These are phyloP conservation scores for Phyllosticta capitalensis DNA, from an alignment of 2,329 filamentous ascomycete species.

Conservation along the genomic window DNA sequence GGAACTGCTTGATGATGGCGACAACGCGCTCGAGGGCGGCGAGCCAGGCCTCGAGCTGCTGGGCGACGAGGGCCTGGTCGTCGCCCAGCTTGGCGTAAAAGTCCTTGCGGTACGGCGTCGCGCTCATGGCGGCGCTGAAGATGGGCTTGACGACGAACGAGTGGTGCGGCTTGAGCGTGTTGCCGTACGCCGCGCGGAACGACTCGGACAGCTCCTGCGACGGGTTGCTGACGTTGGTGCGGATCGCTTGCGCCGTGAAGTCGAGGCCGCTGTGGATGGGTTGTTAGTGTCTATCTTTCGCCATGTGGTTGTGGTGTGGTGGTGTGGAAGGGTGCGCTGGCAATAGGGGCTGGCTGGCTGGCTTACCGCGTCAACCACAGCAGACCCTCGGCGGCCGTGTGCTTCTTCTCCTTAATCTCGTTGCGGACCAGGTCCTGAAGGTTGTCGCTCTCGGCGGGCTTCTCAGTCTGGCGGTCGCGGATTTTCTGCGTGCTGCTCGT, in stretches of 20 bases:
- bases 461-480: slow-evolving; percentile 67
- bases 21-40: slow-evolving; percentile 69
- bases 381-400: slow-evolving; percentile 78
- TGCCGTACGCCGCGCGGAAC: slow-evolving; percentile 76
- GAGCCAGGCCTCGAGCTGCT: slow-evolving; percentile 62
- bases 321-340: not conserved
- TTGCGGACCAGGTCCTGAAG: slow-evolving; percentile 78
- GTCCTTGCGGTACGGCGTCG: slow-evolving; percentile 84
- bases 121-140: slow-evolving; percentile 87
- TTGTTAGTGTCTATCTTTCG: not conserved
- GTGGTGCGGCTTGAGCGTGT: slow-evolving; percentile 87
- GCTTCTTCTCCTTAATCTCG: slow-evolving; percentile 84
- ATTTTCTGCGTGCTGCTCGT: slow-evolving; percentile 63
- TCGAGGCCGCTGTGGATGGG: slow-evolving; percentile 62
- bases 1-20: slow-evolving; percentile 59
- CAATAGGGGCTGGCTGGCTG: not conserved
- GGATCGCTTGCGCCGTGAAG: slow-evolving; percentile 80
- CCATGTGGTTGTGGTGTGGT: not conserved
- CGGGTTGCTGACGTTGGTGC: slow-evolving; percentile 60
- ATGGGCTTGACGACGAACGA: slow-evolving; percentile 81
- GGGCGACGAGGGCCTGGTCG: slow-evolving; percentile 51
- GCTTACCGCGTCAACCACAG: slow-evolving; percentile 80
- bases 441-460: slow-evolving; percentile 69
- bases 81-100: slow-evolving; percentile 83
- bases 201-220: slow-evolving; percentile 71